These are phyloP conservation scores for Medicago lupulina DNA, from an alignment of 306 rosid species.

Conservation along the genomic window DNA sequence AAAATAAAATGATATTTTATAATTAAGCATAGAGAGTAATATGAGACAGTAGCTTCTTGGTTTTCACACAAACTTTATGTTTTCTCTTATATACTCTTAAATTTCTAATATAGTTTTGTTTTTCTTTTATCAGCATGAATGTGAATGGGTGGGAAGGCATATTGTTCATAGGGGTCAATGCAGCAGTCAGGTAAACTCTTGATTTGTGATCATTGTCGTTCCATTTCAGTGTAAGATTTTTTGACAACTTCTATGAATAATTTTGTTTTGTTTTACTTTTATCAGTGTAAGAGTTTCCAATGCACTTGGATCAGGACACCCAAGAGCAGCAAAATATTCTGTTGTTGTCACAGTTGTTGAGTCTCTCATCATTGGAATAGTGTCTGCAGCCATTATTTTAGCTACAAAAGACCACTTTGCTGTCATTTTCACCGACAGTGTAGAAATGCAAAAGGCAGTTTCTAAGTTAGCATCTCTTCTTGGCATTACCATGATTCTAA, in stretches of 20 bases:
- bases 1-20: too few species aligned
- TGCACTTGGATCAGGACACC: conserved; percentile 92
- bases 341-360: conserved; percentile 61
- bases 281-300: conserved; percentile 87
- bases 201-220: background rate
- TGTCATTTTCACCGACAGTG: conserved; percentile 69
- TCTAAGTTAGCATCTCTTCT: conserved; percentile 82
- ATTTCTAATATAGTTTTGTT: conserved; percentile 7
- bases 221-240: background rate
- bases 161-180: conserved; percentile 93
- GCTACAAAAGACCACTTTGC: conserved; percentile 72
- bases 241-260: background rate
- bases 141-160: conserved; percentile 98
- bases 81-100: background rate
- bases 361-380: conserved; percentile 72
- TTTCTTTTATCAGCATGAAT: conserved; percentile 76
- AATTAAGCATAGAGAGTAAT: too few species aligned
- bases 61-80: too few species aligned
- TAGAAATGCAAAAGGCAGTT: conserved; percentile 84
- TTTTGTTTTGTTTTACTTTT: background rate
- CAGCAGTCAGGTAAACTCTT: conserved; percentile 80
- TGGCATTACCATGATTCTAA: conserved; percentile 82
- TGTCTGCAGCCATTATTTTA: conserved; percentile 58
- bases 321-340: conserved; percentile 83
- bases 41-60: too few species aligned